These are phyloP conservation scores for Actinomucor elegans DNA, from an alignment of 371 early-diverging fungal genomes.

Conservation along the genomic window DNA sequence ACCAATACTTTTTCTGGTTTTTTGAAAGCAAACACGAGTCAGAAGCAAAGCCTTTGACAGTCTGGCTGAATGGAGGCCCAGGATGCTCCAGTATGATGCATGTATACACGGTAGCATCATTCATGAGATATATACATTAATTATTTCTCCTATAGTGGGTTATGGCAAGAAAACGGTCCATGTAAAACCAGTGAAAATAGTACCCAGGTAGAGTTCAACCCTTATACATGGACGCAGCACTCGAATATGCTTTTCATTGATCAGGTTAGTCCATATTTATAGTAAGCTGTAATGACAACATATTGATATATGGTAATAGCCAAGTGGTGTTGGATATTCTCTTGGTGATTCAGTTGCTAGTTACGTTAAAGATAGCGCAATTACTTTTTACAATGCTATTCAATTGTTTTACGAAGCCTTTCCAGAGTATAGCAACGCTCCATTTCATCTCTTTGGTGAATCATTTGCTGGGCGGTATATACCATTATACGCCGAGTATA, in stretches of 20 bases:
- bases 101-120: background rate
- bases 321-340: conserved; percentile 75
- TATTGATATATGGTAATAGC: conserved; percentile 31
- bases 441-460: conserved; percentile 65
- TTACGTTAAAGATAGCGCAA: conserved; percentile 47
- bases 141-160: conserved; percentile 55
- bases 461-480: conserved; percentile 76
- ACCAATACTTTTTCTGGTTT: conserved; percentile 87
- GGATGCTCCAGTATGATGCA: conserved; percentile 74
- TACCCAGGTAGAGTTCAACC: conserved; percentile 48
- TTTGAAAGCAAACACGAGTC: conserved; percentile 73
- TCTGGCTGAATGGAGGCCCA: conserved; percentile 86
- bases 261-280: too few relatives aligned
- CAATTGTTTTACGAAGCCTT: conserved; percentile 73
- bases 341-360: conserved; percentile 58
- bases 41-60: conserved; percentile 60
- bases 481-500: conserved; percentile 61
- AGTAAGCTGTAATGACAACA: too few relatives aligned
- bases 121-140: background rate
- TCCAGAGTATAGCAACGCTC: conserved; percentile 36
- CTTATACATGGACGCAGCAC: conserved; percentile 74
- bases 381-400: conserved; percentile 55
- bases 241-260: conserved; percentile 86
- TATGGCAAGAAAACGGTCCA: conserved; percentile 80
- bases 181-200: conserved; percentile 63